Percentiles rank a stretch among this genome's conserved stretches.
Conservation (phyloP, 257 asterid genomes). For the Striga asiatica region DNA sequence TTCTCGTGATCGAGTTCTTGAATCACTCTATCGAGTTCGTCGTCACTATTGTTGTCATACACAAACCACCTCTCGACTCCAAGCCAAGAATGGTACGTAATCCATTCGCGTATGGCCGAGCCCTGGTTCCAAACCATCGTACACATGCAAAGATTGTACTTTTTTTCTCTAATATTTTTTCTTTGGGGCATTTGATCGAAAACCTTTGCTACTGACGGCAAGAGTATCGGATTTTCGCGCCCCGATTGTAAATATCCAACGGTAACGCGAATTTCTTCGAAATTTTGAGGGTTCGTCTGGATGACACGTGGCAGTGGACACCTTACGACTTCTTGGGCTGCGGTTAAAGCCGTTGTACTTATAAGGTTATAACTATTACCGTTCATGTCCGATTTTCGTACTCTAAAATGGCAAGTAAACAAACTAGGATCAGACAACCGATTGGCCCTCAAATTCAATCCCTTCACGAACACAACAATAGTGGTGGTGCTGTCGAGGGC, state of each 20-base stretch:
- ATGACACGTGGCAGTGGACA: conserved; percentile 57
- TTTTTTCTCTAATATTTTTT: conserved; percentile 20
- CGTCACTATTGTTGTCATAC: conserved; percentile 87
- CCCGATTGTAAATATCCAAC: conserved; percentile 33
- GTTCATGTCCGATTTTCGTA: conserved; percentile 19
- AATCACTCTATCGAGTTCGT: conserved; percentile 40
- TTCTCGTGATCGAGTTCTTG: conserved; percentile 37
- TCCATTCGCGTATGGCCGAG: conserved; percentile 73
- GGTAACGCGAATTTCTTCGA: conserved; percentile 46
- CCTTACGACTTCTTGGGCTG: conserved; percentile 90
- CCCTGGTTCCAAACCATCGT: conserved; percentile 99
- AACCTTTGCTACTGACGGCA: conserved; percentile 80
- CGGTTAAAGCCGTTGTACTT: conserved; percentile 58
- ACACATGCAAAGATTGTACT: conserved; percentile 69
- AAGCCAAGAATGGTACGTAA: conserved; percentile 72
- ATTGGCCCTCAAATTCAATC: conserved; percentile 70
- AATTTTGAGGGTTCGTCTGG: conserved; percentile 26
- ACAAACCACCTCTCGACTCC: conserved; percentile 94
- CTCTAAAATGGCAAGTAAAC: conserved; percentile 77
- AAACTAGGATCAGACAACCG: conserved; percentile 52
- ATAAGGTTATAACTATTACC: conserved; percentile 24
- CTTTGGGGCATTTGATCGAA: conserved; percentile 6
- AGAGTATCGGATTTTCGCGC: conserved; percentile 22
- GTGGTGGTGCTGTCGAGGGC: conserved; percentile 47
- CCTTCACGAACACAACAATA: conserved; percentile 76